Conservation (phyloP, 768 basidiomycete species). For the Phaeotremella skinneri region DNA sequence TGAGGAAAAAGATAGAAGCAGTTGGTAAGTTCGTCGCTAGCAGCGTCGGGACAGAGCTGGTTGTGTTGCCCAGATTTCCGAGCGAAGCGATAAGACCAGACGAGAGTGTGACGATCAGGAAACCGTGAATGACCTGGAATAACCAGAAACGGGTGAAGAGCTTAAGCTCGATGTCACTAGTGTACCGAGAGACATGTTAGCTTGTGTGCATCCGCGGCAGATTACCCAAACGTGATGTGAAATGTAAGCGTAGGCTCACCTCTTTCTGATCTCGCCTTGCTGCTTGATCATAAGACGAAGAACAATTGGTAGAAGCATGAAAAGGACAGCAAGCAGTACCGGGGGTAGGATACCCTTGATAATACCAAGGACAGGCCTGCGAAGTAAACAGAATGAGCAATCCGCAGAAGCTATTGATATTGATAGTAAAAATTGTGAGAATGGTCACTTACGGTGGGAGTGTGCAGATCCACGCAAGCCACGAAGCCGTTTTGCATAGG, state of each 20-base stretch:
- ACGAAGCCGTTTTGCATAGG: constrained; percentile 41
- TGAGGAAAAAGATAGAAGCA: constrained; percentile 53
- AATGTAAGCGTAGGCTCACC: constrained; percentile 21
- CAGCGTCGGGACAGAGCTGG: constrained; percentile 35
- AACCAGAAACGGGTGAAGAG: constrained; percentile 51
- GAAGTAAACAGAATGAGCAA: background rate
- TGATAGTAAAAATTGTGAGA: too few relatives aligned
- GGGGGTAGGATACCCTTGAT: constrained; percentile 52
- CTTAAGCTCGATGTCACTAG: constrained; percentile 48
- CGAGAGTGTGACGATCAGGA: constrained; percentile 51
- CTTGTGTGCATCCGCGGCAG: background rate
- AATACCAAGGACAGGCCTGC: constrained; percentile 38
- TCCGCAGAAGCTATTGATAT: background rate
- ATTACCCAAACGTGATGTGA: background rate
- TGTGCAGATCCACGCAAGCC: constrained; percentile 50
- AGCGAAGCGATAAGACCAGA: constrained; percentile 48
- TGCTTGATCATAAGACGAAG: constrained; percentile 44
- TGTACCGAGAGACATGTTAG: background rate
- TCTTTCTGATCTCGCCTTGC: constrained; percentile 46
- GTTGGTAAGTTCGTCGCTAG: constrained; percentile 45
- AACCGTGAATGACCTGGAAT: constrained; percentile 53
- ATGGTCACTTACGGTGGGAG: constrained; percentile 30
- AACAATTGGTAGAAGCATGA: constrained; percentile 51
- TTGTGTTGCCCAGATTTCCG: constrained; percentile 29
- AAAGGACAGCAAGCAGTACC: constrained; percentile 49